These are phyloP conservation scores for Neoarthrinium moseri DNA, from an alignment of 2,329 filamentous ascomycete species.

Conservation along the genomic window DNA sequence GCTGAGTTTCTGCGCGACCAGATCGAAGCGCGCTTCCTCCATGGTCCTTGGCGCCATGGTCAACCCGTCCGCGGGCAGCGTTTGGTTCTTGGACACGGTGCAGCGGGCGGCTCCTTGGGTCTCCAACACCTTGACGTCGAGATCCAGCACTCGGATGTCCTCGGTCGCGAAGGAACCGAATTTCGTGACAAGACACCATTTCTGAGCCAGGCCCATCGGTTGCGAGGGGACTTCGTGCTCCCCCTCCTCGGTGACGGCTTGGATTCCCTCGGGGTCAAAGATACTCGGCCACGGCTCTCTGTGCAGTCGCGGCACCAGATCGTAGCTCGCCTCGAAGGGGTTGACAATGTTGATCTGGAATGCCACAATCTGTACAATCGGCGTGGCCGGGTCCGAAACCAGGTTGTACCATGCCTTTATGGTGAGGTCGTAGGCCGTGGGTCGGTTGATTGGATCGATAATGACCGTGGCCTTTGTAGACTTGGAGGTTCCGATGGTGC, in stretches of 20 bases:
- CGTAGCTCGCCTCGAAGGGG: slow-evolving; percentile 91
- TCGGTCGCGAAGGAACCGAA: slow-evolving; percentile 77
- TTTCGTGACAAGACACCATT: slow-evolving; percentile 74
- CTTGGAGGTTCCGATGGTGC: slow-evolving; percentile 45
- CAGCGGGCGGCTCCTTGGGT: slow-evolving; percentile 64
- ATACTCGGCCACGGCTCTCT: slow-evolving; percentile 81
- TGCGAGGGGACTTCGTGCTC: slow-evolving; percentile 25
- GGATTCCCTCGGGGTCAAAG: slow-evolving; percentile 62
- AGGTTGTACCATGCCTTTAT: slow-evolving; percentile 77
- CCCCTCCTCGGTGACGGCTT: slow-evolving; percentile 31
- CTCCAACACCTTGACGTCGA: slow-evolving; percentile 61
- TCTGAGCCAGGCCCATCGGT: slow-evolving; percentile 68
- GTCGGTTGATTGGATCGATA: slow-evolving; percentile 49
- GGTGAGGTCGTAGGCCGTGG: slow-evolving; percentile 64
- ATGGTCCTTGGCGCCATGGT: slow-evolving; percentile 65
- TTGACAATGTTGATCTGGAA: slow-evolving; percentile 72
- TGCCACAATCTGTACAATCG: slow-evolving; percentile 70
- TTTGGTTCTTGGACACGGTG: slow-evolving; percentile 38
- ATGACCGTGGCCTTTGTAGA: slow-evolving; percentile 43
- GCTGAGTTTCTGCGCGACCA: slow-evolving; percentile 72
- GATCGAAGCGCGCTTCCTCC: slow-evolving; percentile 68
- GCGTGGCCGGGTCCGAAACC: slow-evolving; percentile 74
- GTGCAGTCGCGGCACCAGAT: slow-evolving; percentile 78
- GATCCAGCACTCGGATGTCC: slow-evolving; percentile 61
- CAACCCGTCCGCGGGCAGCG: slow-evolving; percentile 39